Conservation (phyloP, 352 stramenopile species). For the Globisporangium abappressorium region DNA sequence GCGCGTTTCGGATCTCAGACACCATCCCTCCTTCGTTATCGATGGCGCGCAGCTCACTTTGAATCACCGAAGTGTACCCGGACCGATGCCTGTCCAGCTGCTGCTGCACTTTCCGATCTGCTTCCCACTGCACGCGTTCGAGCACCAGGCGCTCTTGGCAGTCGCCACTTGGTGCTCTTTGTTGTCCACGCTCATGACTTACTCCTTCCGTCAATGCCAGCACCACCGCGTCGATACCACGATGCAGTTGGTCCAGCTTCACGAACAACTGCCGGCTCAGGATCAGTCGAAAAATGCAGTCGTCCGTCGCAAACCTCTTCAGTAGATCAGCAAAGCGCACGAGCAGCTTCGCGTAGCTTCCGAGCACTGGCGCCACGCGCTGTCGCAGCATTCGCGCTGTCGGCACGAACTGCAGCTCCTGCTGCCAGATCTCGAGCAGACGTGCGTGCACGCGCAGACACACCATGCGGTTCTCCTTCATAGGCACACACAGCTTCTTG, state of each 20-base stretch:
- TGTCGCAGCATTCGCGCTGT: neutral
- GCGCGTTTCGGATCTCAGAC: neutral
- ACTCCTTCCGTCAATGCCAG: neutral
- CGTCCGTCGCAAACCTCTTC: conserved; percentile 1
- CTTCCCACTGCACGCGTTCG: conserved; percentile 1
- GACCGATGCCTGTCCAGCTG: conserved; percentile 9
- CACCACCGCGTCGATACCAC: neutral
- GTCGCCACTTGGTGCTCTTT: neutral
- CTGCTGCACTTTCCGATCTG: conserved; percentile 7
- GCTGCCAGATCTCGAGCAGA: neutral
- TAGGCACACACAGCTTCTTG: neutral
- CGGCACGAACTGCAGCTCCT: conserved; percentile 1
- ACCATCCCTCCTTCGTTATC: neutral
- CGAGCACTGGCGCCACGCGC: conserved; percentile 1
- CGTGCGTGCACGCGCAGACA: conserved; percentile 7
- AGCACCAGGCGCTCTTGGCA: neutral
- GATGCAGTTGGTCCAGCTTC: conserved; percentile 5
- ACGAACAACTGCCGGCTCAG: conserved; percentile 13
- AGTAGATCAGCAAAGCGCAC: neutral
- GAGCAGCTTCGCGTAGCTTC: conserved; percentile 2
- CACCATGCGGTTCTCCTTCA: neutral
- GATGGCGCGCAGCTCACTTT: neutral
- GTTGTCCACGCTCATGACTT: neutral
- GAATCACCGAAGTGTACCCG: neutral
- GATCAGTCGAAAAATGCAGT: conserved; percentile 7